Percentiles rank a stretch among this genome's conserved stretches.
Conservation (phyloP, 441 rosid species). For the Brassica balearica region DNA sequence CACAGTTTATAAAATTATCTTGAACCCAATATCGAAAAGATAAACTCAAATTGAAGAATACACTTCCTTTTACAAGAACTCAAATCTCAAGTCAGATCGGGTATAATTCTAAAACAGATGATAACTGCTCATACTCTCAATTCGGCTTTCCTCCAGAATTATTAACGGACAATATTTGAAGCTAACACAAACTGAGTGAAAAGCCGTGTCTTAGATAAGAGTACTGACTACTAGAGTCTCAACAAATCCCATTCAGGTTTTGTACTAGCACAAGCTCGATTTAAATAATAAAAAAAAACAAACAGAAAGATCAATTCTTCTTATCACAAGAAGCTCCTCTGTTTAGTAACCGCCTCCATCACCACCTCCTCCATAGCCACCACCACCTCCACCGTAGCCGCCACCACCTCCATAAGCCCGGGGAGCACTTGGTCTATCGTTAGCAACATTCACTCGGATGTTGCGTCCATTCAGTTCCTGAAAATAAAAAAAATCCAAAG, state of each 20-base stretch:
- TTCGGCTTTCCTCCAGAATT: background rate
- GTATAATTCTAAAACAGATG: background rate
- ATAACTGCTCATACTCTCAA: background rate
- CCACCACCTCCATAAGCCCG: slow-evolving; percentile 28
- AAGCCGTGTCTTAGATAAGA: background rate
- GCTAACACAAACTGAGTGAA: background rate
- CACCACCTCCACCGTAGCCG: slow-evolving; percentile 24
- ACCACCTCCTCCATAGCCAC: slow-evolving; percentile 30
- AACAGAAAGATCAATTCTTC: slow-evolving; percentile 23
- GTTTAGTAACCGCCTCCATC: slow-evolving; percentile 34
- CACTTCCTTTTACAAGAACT: too few relatives aligned
- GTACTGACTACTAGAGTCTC: background rate
- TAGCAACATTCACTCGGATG: slow-evolving; percentile 70
- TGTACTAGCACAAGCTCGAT: slow-evolving; percentile 30
- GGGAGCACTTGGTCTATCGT: slow-evolving; percentile 52
- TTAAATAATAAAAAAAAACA: slow-evolving; percentile 17
- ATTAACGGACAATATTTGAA: background rate
- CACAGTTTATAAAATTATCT: too few relatives aligned
- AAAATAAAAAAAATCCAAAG: background rate
- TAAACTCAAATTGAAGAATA: too few relatives aligned
- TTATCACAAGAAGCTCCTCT: slow-evolving; percentile 12
- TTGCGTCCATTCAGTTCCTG: slow-evolving; percentile 73
- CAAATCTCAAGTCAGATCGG: too few relatives aligned
- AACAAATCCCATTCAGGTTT: slow-evolving; percentile 34
- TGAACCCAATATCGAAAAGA: too few relatives aligned